Conservation (phyloP, 2,329 filamentous ascomycete genomes). For the Rasamsonia emersonii region DNA sequence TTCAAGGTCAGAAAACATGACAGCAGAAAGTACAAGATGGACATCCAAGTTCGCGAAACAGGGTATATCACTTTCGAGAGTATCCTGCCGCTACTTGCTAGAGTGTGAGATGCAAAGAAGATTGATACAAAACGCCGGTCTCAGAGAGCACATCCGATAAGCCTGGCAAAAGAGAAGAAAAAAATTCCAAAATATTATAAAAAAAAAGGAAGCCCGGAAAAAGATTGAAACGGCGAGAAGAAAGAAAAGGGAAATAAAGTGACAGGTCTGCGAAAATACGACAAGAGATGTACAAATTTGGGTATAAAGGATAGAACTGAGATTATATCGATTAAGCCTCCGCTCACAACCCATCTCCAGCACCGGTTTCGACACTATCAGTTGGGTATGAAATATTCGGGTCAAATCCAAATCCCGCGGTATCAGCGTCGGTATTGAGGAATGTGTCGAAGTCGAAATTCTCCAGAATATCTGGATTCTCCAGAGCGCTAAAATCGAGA, state of each 20-base stretch:
- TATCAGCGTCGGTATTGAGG: conserved; percentile 47
- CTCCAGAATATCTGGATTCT: conserved; percentile 40
- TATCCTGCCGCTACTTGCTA: too few species aligned
- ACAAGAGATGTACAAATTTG: conserved; percentile 27
- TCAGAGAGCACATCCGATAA: conserved; percentile 18
- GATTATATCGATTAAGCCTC: conserved; percentile 2
- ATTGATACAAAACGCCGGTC: conserved; percentile 30
- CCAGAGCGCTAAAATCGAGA: conserved; percentile 37
- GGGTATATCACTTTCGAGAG: too few species aligned
- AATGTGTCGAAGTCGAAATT: conserved; percentile 61
- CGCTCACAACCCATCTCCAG: conserved; percentile 30
- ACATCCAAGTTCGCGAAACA: too few species aligned
- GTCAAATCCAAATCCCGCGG: conserved; percentile 35
- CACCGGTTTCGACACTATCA: conserved; percentile 37
- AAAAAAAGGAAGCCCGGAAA: too few species aligned
- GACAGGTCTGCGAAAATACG: conserved; percentile 10
- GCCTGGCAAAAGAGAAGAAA: conserved; percentile 9
- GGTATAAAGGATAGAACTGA: conserved; percentile 5
- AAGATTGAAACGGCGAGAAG: conserved; percentile 6
- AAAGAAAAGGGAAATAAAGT: conserved; percentile 5
- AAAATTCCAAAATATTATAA: conserved; percentile 2
- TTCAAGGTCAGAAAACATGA: too few species aligned
- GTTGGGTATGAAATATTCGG: conserved; percentile 29
- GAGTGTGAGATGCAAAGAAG: too few species aligned
- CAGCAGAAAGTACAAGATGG: too few species aligned